Evolutionary conservation across 306 rosid species (phyloP).

Genomic region (Oxytropis ochrocephala): DNA sequence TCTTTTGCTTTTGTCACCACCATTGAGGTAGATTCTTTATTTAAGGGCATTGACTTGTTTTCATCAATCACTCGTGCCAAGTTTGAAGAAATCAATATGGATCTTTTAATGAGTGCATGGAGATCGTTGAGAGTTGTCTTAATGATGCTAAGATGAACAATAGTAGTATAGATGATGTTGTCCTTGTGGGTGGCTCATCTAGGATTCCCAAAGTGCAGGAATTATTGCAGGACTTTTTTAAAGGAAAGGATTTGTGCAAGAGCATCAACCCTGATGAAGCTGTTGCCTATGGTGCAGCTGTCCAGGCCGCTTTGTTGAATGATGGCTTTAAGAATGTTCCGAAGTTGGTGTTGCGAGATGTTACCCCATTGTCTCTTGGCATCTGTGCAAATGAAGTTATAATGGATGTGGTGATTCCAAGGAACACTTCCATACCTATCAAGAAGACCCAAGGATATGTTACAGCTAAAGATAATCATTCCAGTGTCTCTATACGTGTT

Average conservation of each 20-base stretch:
- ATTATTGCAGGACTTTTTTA: slow-evolving; percentile 31
- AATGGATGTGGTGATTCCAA: background rate
- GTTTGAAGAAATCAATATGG: too few species aligned
- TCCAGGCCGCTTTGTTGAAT: too few species aligned
- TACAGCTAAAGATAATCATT: background rate
- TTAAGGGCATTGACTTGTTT: too few species aligned
- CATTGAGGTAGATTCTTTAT: slow-evolving; percentile 27
- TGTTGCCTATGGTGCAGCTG: too few species aligned
- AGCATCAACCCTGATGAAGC: too few species aligned
- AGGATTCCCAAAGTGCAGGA: slow-evolving; percentile 31
- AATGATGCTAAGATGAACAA: too few species aligned
- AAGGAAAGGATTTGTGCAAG: background rate
- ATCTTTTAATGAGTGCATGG: too few species aligned
- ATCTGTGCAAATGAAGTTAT: accelerated
- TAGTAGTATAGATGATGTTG: slow-evolving; percentile 28
- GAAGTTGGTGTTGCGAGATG: background rate
- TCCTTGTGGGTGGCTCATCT: slow-evolving; percentile 25
- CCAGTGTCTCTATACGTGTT: slow-evolving; percentile 18
- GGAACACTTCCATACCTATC: background rate
- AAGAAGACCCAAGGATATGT: accelerated
- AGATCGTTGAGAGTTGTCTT: too few species aligned
- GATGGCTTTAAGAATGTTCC: too few species aligned
- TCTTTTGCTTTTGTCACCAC: slow-evolving; percentile 31
- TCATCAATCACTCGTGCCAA: too few species aligned
- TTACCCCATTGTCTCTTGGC: background rate